Conservation (phyloP, 179 eudicot species). For the Amaranthus tricolor region DNA sequence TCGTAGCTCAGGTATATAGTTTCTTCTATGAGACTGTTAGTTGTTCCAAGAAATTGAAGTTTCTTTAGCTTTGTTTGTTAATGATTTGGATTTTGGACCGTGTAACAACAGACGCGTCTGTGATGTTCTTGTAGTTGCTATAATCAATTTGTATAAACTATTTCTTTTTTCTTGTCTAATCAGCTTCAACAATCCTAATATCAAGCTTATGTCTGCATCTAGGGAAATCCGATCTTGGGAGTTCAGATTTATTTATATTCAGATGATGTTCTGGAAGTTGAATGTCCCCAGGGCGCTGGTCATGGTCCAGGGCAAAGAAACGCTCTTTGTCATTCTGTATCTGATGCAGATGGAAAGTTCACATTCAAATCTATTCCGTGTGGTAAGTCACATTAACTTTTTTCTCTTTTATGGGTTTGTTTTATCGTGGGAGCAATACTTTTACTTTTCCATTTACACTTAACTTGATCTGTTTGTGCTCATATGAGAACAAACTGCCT, state of each 20-base stretch:
- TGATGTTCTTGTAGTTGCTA: slow-evolving; percentile 1
- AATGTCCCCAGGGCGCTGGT: slow-evolving; percentile 76
- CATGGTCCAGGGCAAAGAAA: slow-evolving; percentile 64
- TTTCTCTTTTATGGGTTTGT: background rate
- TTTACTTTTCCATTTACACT: slow-evolving; percentile 9
- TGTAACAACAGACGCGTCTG: slow-evolving; percentile 6
- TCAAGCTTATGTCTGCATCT: slow-evolving; percentile 12
- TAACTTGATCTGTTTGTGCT: slow-evolving; percentile 8
- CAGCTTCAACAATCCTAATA: slow-evolving; percentile 6
- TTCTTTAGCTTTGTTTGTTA: slow-evolving; percentile 3
- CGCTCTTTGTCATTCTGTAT: slow-evolving; percentile 84
- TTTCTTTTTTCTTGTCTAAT: background rate
- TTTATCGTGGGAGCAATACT: slow-evolving; percentile 3
- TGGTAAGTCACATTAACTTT: slow-evolving; percentile 44
- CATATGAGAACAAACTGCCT: background rate
- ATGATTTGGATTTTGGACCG: slow-evolving; percentile 1
- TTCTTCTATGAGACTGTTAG: slow-evolving; percentile 13
- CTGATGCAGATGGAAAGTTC: slow-evolving; percentile 89
- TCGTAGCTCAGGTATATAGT: slow-evolving; percentile 81
- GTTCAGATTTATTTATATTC: slow-evolving; percentile 90
- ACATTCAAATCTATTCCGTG: slow-evolving; percentile 79
- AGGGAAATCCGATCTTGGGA: slow-evolving; percentile 98
- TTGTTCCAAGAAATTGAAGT: background rate
- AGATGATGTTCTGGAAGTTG: slow-evolving; percentile 66
- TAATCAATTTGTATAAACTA: background rate